A percentile compares a stretch with the other conserved stretches of the same genome.
phyloP scores from a whole-genome alignment of 331 rosid genomes.

The Dryas integrifolia region DNA sequence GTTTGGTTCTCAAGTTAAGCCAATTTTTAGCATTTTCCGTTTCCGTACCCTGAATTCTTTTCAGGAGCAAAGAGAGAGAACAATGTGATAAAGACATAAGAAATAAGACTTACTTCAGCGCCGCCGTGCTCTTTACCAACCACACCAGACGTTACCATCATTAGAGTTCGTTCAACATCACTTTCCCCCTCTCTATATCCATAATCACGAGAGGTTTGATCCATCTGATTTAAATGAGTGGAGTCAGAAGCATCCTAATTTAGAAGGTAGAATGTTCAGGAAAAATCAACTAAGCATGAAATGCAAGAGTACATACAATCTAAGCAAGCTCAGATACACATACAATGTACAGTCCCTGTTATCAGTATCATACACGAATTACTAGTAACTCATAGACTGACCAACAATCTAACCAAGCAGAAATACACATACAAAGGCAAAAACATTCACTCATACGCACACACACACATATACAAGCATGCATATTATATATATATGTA shows the following conservation, averaged over 20 bases:
- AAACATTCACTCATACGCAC: not conserved
- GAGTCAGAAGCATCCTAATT: constrained; percentile 55
- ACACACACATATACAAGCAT: not conserved
- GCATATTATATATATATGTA: not conserved
- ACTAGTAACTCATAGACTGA: not conserved
- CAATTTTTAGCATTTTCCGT: not conserved
- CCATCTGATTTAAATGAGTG: constrained; percentile 39
- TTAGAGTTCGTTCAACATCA: constrained; percentile 65
- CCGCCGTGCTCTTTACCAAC: constrained; percentile 41
- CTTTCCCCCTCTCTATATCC: constrained; percentile 46
- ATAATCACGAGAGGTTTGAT: constrained; percentile 42
- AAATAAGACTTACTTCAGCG: constrained; percentile 54
- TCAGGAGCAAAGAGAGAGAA: constrained; percentile 17
- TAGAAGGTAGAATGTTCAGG: constrained; percentile 27
- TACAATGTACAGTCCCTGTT: not conserved
- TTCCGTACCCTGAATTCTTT: not conserved
- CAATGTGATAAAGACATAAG: constrained; percentile 9
- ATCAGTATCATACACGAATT: not conserved
- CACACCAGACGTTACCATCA: constrained; percentile 47
- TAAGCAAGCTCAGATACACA: not conserved
- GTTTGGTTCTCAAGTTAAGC: constrained; percentile 12
- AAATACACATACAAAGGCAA: not conserved
- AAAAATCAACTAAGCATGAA: not conserved
- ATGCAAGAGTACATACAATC: not conserved
- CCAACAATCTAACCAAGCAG: not conserved